Evolutionary conservation across 352 stramenopile species (phyloP).

Genomic region (Globisporangium solare): DNA sequence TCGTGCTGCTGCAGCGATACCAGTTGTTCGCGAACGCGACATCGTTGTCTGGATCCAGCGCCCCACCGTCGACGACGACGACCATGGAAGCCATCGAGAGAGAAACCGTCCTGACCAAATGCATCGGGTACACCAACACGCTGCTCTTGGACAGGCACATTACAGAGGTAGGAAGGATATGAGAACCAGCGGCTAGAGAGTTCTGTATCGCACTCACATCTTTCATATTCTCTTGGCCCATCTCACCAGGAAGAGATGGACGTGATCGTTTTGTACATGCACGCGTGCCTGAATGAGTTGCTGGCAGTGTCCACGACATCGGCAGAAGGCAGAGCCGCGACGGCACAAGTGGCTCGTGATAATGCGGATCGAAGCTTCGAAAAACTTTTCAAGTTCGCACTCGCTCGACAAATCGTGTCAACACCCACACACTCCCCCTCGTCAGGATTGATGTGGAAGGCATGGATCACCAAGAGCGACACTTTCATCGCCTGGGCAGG

Average conservation of each 20-base stretch:
- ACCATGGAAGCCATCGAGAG: conserved; percentile 16
- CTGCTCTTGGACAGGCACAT: conserved; percentile 40
- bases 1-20: conserved; percentile 54
- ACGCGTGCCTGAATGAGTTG: conserved; percentile 55
- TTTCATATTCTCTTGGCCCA: not conserved
- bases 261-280: conserved; percentile 55
- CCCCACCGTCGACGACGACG: not conserved
- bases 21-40: conserved; percentile 27
- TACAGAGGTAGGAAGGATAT: conserved; percentile 16
- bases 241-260: conserved; percentile 24
- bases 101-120: conserved; percentile 35
- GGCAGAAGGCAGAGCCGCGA: conserved; percentile 4
- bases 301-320: conserved; percentile 22
- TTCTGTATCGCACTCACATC: not conserved
- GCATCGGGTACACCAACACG: conserved; percentile 43
- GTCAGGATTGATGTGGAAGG: conserved; percentile 20
- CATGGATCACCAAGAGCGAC: conserved; percentile 33
- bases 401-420: conserved; percentile 44
- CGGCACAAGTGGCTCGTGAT: conserved; percentile 14
- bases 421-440: conserved; percentile 11
- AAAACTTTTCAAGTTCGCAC: conserved; percentile 17
- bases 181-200: too few species aligned
- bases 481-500: conserved; percentile 46
- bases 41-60: not conserved
- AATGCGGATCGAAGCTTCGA: not conserved